Base-by-base conservation (phyloP, 768 basidiomycete species). In the Porphyrellus cyaneotinctus region DNA sequence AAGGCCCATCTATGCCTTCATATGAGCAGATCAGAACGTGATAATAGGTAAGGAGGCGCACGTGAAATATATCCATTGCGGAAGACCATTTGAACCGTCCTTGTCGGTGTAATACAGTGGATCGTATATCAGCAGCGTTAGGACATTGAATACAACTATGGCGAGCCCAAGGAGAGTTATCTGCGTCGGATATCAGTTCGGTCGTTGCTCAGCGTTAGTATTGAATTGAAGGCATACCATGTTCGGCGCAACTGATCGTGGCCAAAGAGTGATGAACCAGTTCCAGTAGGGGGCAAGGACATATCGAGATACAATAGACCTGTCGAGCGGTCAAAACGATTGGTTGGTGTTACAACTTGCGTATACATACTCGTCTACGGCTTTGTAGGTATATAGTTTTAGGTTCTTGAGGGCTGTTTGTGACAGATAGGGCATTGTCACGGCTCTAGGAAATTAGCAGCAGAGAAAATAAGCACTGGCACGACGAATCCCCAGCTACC, bases 11-110 rank as follows among this genome's bases (percentile, higher is more conserved):
- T 95, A 51, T 18, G 59, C 23, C 33, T 22, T 13, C 4, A 28
- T 28, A 26, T 57, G 14, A 59, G 51, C 9, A 43, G 6, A 44
- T 20, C 7, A 4, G 11, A 26, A 54, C 17, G 17, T 17, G 24
- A 36, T 7, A 24, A 37, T 35, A 43, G 4, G 28, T n/a, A 51
- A 53, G 26, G 43, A 37, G 14, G 74, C 86, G 51, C 62, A 91
- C 88, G 91, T 91, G 64, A 88, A 88, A 69, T 95, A 98, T 17
- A 97, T 73, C 94, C 94, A 95, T 37, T 78, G 76, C 0, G 94
- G 93, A 3, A 84, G 84, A 1, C 81, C 80, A 9, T 63, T 60
- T 7, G 74, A 77, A 6, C 83, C 84, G 6, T 81, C 85, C 52
- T 83, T 82, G 51, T 88, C 80, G 11, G 82, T 77, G 42, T 87